A percentile compares a stretch with the other conserved stretches of the same genome.
Evolutionary conservation across 768 basidiomycete genomes (phyloP).

Genomic region (Dioszegia hungarica): DNA sequence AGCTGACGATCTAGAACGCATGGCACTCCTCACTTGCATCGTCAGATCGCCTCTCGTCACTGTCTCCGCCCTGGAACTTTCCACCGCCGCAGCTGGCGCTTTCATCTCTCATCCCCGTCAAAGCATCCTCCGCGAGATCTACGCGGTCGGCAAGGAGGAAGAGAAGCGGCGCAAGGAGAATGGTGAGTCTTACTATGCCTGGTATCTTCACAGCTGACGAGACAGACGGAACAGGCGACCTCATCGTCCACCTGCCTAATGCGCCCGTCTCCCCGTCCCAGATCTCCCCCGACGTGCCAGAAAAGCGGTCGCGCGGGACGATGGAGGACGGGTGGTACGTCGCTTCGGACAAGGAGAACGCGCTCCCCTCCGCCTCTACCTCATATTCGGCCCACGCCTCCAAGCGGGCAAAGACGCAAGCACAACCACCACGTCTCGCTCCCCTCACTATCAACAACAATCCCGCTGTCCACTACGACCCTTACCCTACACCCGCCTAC

Average conservation of each 20-base stretch:
- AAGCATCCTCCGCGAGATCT: conserved; percentile 46
- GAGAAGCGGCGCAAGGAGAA: conserved; percentile 33
- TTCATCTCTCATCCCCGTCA: conserved; percentile 44
- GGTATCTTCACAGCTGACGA: neutral
- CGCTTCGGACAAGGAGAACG: conserved; percentile 28
- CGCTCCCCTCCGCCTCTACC: neutral
- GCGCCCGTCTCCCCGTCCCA: conserved; percentile 24
- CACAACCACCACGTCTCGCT: conserved; percentile 16
- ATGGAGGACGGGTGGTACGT: neutral
- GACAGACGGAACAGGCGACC: conserved; percentile 13
- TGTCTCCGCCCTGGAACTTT: conserved; percentile 45
- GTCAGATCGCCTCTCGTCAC: conserved; percentile 37
- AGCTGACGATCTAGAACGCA: conserved; percentile 43
- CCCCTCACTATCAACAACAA: conserved; percentile 19
- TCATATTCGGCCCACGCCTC: conserved; percentile 13
- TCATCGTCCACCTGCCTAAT: conserved; percentile 33
- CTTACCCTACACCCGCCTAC: conserved; percentile 20
- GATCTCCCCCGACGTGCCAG: conserved; percentile 18
- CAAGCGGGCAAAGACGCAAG: conserved; percentile 28
- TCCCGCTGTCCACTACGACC: conserved; percentile 11
- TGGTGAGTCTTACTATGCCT: neutral
- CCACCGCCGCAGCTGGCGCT: conserved; percentile 41
- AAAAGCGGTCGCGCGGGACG: conserved; percentile 23
- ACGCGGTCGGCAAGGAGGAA: conserved; percentile 49
- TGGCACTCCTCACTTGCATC: conserved; percentile 43